Evolutionary conservation across 2,329 filamentous ascomycete species (phyloP).

Genomic region (Xylaria hypoxylon): DNA sequence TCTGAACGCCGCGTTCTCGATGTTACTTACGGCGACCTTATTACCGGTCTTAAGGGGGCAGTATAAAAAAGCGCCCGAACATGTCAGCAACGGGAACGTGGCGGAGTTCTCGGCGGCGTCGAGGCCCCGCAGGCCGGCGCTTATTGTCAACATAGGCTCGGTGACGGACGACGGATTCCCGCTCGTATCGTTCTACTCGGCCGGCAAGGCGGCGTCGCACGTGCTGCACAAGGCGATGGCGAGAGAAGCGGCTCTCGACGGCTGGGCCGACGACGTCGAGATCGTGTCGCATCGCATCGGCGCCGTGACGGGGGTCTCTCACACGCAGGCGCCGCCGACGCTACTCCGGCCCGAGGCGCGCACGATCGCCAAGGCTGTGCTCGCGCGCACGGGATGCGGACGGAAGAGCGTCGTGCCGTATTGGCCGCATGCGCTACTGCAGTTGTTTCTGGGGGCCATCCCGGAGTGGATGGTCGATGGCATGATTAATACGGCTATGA

Average conservation of each 20-base stretch:
- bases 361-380: slow-evolving; percentile 38
- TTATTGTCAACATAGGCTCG: slow-evolving; percentile 43
- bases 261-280: slow-evolving; percentile 33
- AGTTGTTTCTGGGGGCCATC: slow-evolving; percentile 18
- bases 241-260: slow-evolving; percentile 54
- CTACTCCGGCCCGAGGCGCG: slow-evolving; percentile 38
- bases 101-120: not conserved
- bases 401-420: slow-evolving; percentile 40
- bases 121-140: slow-evolving; percentile 29
- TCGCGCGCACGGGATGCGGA: slow-evolving; percentile 40
- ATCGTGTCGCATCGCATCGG: slow-evolving; percentile 40
- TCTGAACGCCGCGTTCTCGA: slow-evolving; percentile 53
- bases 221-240: slow-evolving; percentile 37
- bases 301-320: slow-evolving; percentile 37
- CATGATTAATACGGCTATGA: slow-evolving; percentile 29
- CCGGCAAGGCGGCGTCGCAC: slow-evolving; percentile 39
- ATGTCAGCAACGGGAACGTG: not conserved
- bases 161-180: slow-evolving; percentile 41
- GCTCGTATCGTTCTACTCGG: slow-evolving; percentile 42
- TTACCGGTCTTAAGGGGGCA: slow-evolving; percentile 39
- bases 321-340: slow-evolving; percentile 23
- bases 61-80: not conserved
- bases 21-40: slow-evolving; percentile 38
- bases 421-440: slow-evolving; percentile 42
- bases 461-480: slow-evolving; percentile 27